phyloP scores from a whole-genome alignment of 148 eudicot species.

The Dysphania ambrosioides region DNA sequence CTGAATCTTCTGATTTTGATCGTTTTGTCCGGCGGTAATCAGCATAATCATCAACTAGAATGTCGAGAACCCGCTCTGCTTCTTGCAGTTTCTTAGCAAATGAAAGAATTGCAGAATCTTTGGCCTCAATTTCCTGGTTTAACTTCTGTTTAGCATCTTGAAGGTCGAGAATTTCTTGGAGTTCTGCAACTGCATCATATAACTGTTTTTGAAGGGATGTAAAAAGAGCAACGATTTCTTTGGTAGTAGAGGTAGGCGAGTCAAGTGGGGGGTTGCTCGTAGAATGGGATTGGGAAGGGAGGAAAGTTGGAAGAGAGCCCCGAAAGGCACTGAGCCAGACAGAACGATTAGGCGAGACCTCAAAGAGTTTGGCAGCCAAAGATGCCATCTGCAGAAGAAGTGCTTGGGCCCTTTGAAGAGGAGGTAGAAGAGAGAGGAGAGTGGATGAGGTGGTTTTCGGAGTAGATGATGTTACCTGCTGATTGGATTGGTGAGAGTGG shows the following conservation, averaged over 20 bases:
- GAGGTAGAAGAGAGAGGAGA: conserved; percentile 80
- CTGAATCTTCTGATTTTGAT: conserved; percentile 47
- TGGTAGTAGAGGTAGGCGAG: conserved; percentile 54
- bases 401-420: conserved; percentile 77
- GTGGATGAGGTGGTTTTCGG: conserved; percentile 54
- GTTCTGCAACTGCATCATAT: conserved; percentile 86
- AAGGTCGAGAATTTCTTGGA: conserved; percentile 90
- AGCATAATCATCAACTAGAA: conserved; percentile 83
- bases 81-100: conserved; percentile 87
- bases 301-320: conserved; percentile 75
- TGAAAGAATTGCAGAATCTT: conserved; percentile 59
- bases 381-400: conserved; percentile 82
- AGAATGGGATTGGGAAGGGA: conserved; percentile 55
- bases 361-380: conserved; percentile 67
- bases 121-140: conserved; percentile 51
- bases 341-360: conserved; percentile 77
- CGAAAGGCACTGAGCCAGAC: conserved; percentile 80
- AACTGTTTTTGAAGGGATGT: conserved; percentile 78
- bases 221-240: conserved; percentile 63
- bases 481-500: conserved; percentile 49
- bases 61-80: conserved; percentile 76
- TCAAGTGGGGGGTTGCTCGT: conserved; percentile 37
- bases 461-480: conserved; percentile 35
- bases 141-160: conserved; percentile 71
- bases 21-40: conserved; percentile 72